phyloP scores from a whole-genome alignment of 176 grass and related monocot species.

The Oryza punctata region DNA sequence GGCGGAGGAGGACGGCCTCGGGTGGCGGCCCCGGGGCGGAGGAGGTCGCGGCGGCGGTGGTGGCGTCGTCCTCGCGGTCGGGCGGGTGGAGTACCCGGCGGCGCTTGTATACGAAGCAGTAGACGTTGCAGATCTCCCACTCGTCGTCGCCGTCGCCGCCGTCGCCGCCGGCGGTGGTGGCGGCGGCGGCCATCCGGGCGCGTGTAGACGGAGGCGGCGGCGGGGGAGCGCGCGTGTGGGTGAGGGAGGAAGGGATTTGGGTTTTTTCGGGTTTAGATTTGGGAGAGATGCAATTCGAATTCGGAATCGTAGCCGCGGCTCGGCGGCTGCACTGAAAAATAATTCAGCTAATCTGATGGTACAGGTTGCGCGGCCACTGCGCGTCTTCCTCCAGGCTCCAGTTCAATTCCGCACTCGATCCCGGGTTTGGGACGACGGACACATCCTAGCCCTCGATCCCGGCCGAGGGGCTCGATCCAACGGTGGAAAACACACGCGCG shows the following conservation, averaged over 20 bases:
- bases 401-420: too few species aligned
- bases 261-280: neutral
- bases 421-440: too few species aligned
- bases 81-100: slow-evolving; percentile 25
- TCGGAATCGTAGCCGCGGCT: slow-evolving; percentile 10
- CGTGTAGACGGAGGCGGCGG: neutral
- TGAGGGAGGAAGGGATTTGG: neutral
- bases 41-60: neutral
- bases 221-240: neutral
- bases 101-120: slow-evolving; percentile 72
- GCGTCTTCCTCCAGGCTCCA: too few species aligned
- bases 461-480: too few species aligned
- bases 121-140: slow-evolving; percentile 54
- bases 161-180: slow-evolving; percentile 8
- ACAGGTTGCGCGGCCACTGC: too few species aligned
- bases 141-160: slow-evolving; percentile 22
- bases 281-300: neutral
- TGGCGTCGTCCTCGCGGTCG: neutral
- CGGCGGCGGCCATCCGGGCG: neutral
- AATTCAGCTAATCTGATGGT: too few species aligned
- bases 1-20: slow-evolving; percentile 28
- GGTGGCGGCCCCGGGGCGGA: slow-evolving; percentile 2
- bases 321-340: too few species aligned
- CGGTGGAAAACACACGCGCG: too few species aligned
- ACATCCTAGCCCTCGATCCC: too few species aligned